Base-by-base conservation (phyloP, 495 filamentous ascomycete genomes). In the Aspergillus ostianus region DNA sequence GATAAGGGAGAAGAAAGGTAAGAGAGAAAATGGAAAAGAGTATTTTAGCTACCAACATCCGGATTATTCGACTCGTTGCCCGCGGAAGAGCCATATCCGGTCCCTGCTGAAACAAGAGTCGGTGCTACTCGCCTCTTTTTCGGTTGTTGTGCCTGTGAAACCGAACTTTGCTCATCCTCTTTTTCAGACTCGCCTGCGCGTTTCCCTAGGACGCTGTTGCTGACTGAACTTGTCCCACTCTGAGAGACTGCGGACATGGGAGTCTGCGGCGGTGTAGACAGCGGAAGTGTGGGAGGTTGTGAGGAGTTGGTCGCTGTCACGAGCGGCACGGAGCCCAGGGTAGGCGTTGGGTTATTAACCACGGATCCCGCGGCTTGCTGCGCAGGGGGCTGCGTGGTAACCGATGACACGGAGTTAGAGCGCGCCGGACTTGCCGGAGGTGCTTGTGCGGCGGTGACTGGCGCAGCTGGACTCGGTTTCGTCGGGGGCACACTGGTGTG, bases 51-150 rank as follows among this genome's bases (percentile, higher is more conserved):
- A 18, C 60, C 64, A 55, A 55, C 51, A 36, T 65, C 60, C 2
- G 62, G 27, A 49, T 61, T 62, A 13, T 57, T 49, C 48, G 59
- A 51, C 9, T 52, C 47, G 20, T 73, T 64, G 52, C 69, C 72
- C 0, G 67, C 58, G 1, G 64, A 19, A 27, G 64, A 20, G 20
- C 29, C 48, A 48, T 69, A 64, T 12, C 36, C 36, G 21, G 56
- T 73, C 19, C 66, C 60, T 9, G 68, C 58, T 17, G 76, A 77
- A 9, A 94, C 78, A 6, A 85, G 78, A 0, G 90, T 93, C 7
- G 90, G 91, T 15, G 90, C 89, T 58, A 95, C 85, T 53, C 91
- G 83, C 63, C 91, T 80, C 72, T 86, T 89, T 77, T 96, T 96
- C 29, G 80, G 77, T 53, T 81, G 78, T 45, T 75, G 77, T 58